Evolutionary conservation across 306 rosid species (phyloP), one percentile per base, ranked within the genome.

Genomic region (Prunus mongolica): DNA sequence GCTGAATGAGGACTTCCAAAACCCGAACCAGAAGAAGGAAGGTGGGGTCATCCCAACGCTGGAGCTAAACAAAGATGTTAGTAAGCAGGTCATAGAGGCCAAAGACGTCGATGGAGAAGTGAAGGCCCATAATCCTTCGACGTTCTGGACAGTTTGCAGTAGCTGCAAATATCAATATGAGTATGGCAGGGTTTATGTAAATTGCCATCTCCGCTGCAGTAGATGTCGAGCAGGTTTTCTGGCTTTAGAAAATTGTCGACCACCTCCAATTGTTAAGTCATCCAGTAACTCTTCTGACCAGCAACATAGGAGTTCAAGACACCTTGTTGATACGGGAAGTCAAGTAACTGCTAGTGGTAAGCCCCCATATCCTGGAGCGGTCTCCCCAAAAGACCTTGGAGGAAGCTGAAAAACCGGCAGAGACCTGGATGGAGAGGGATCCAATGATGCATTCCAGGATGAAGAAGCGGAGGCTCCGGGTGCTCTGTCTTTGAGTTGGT

Each of bases 61-160:
- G 41, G 8, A 34, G 41, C 41, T 5, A 34, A 34, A 34, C 41
- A 34, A 34, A 34, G 41, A 34, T 34, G 41, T 34, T 34, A 34
- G 41, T 34, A 34, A 34, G 41, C 41, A 34, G 8, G 41, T 34
- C 41, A 34, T 34, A 34, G 41, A 12, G 25, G n/a, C 6, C 6
- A 38, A 34, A 65, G 50, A 64, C 6, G 6, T 64, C 2, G 1
- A 64, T 3, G 16, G 32, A 18, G 1, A 16, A 32, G 68, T 64
- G 68, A 13, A 86, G 87, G 72, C 84, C 57, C 83, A 86, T 69
- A 82, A 89, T 71, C 71, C 88, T 47, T 69, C 78, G 45, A 87
- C 91, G 38, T 94, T 94, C 87, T 94, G 95, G 96, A 91, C 97
- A 50, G 79, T 90, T 63, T 94, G 98, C 86, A 85, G 87, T 22